These are phyloP conservation scores for Ilyonectria robusta DNA, from an alignment of 2,329 filamentous ascomycete genomes.

Conservation along the genomic window DNA sequence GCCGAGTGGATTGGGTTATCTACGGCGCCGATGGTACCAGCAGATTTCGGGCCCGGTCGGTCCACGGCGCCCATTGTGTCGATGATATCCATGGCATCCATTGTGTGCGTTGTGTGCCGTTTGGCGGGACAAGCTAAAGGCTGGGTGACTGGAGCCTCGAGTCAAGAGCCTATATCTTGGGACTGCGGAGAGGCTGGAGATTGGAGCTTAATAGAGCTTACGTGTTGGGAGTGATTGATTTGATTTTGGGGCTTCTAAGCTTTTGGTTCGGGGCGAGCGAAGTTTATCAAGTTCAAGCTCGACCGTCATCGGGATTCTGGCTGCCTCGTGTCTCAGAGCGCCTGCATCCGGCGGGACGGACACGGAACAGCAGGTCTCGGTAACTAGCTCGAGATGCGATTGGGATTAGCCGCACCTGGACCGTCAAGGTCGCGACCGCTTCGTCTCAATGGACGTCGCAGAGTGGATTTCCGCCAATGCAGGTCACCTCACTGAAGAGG, in stretches of 20 bases:
- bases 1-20: slow-evolving; percentile 40
- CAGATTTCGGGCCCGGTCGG: slow-evolving; percentile 42
- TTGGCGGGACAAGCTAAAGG: slow-evolving; percentile 23
- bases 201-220: neutral
- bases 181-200: neutral
- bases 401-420: slow-evolving; percentile 14
- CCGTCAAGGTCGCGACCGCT: slow-evolving; percentile 2
- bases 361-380: slow-evolving; percentile 23
- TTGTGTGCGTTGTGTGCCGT: slow-evolving; percentile 28
- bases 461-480: slow-evolving; percentile 20
- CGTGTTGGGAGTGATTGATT: neutral
- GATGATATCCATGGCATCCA: slow-evolving; percentile 38
- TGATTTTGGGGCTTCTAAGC: neutral
- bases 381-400: slow-evolving; percentile 12
- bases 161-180: slow-evolving; percentile 3
- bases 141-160: slow-evolving; percentile 12
- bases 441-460: slow-evolving; percentile 22
- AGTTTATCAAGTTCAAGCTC: slow-evolving; percentile 25
- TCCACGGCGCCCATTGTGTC: slow-evolving; percentile 40
- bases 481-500: slow-evolving; percentile 21
- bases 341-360: slow-evolving; percentile 30
- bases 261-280: slow-evolving; percentile 3
- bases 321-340: slow-evolving; percentile 8
- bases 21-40: slow-evolving; percentile 42
- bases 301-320: slow-evolving; percentile 13